Percentiles rank a stretch among this genome's conserved stretches.
phyloP scores from a whole-genome alignment of 225 moss, liverwort and hornwort species.

The Sphagnum contortum region DNA sequence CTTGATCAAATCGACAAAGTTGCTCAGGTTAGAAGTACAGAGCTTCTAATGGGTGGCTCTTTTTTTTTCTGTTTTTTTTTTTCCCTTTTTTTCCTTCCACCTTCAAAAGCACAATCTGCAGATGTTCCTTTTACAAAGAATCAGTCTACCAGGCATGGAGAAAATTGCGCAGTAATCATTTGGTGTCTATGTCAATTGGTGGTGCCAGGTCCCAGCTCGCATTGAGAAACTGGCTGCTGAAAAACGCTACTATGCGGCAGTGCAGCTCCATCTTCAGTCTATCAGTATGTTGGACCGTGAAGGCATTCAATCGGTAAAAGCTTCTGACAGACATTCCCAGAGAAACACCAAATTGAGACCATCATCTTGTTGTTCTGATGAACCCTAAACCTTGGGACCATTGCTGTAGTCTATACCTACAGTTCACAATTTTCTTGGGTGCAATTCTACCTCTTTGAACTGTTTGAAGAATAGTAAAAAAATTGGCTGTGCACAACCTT shows the following conservation, averaged over 20 bases:
- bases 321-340: neutral
- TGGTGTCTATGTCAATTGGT: too few relatives aligned
- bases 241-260: conserved; percentile 93
- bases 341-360: too few relatives aligned
- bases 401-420: too few relatives aligned
- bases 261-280: conserved; percentile 97
- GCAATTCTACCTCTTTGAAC: neutral
- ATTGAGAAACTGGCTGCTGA: conserved; percentile 93
- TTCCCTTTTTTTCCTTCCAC: neutral
- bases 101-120: too few relatives aligned
- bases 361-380: neutral
- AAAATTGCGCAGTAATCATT: too few relatives aligned
- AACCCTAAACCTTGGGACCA: neutral
- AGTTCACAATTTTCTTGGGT: neutral
- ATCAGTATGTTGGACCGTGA: conserved; percentile 99
- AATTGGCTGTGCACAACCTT: neutral
- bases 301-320: conserved; percentile 84
- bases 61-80: conserved; percentile 12
- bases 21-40: conserved; percentile 54
- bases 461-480: neutral
- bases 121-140: too few relatives aligned
- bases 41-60: neutral
- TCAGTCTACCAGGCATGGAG: too few relatives aligned
- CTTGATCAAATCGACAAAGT: conserved; percentile 99
- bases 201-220: conserved; percentile 75